Base-by-base conservation (phyloP, 139 green algal genomes). In the Zygnema cylindricum region DNA sequence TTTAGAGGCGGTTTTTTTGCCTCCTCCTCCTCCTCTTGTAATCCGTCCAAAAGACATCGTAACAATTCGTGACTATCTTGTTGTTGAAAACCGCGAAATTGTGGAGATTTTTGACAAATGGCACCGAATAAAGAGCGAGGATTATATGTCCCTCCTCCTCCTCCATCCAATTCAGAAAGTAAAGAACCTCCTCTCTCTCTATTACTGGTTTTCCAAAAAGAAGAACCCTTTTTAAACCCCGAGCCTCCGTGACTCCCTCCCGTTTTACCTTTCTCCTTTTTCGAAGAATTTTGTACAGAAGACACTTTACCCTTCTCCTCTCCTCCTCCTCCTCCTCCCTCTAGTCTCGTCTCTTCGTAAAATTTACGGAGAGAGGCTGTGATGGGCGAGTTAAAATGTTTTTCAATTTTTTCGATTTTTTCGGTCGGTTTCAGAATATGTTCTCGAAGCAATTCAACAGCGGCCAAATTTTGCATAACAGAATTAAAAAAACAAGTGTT, bases 51-150 rank as follows among this genome's bases (percentile, higher is more conserved):
- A 54, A 96, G 54, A 33, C 86, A 93, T 69, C 93, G 75, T 79
- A 93, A 87, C 25, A 96, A 92, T 78, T 96, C 94, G 63, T 96
- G 93, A 0, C 86, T 75, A 88, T 95, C 94, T 86, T 96, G 94
- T 92, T 96, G 94, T 69, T 95, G 88, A 54, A 91, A 82, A 3
- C 94, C 94, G 87, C 94, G 93, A 88, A 96, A 96, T 57, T 90
- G 84, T 0, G 94, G 92, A 0, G 93, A 93, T 1, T 92, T 82
- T 38, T 89, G 92, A 90, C 89, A 92, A 40, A 97, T 78, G 1
- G 94, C 94, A 0, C 93, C 89, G 42, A 96, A 92, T 73, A 97
- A 85, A 32, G 87, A 69, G 35, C 92, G 83, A 1, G 95, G 94
- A 86, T 94, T 96, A 92, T 96, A 95, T 2, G 77, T 41, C 7